phyloP scores from a whole-genome alignment of 2,329 filamentous ascomycete genomes.

The Paecilomyces dactylethromorphus region DNA sequence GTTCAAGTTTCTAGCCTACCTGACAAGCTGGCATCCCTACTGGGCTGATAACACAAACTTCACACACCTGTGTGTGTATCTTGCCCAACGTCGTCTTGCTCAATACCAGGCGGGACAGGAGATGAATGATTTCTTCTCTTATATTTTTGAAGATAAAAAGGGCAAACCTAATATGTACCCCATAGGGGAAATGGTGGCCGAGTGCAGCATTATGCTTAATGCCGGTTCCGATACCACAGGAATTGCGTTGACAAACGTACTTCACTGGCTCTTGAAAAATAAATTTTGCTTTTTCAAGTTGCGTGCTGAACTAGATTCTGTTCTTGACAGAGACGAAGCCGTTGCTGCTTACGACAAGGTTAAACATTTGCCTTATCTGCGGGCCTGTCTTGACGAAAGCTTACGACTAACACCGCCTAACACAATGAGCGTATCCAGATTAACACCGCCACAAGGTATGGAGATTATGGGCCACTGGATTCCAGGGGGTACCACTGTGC shows the following conservation, averaged over 20 bases:
- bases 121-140: slow-evolving; percentile 53
- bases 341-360: slow-evolving; percentile 44
- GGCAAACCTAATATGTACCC: slow-evolving; percentile 43
- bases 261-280: slow-evolving; percentile 48
- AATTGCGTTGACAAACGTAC: slow-evolving; percentile 48
- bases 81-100: too few species aligned
- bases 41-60: slow-evolving; percentile 6
- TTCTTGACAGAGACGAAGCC: slow-evolving; percentile 34
- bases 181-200: slow-evolving; percentile 53
- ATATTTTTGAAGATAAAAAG: slow-evolving; percentile 48
- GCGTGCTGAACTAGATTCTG: slow-evolving; percentile 15
- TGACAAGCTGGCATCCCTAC: background rate
- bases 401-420: slow-evolving; percentile 36
- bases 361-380: slow-evolving; percentile 43
- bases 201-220: slow-evolving; percentile 41
- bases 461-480: slow-evolving; percentile 36
- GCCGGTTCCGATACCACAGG: slow-evolving; percentile 49
- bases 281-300: slow-evolving; percentile 35
- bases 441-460: slow-evolving; percentile 35
- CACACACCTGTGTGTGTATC: too few species aligned
- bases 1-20: background rate
- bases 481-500: slow-evolving; percentile 3
- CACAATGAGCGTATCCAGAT: slow-evolving; percentile 31
- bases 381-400: slow-evolving; percentile 43
- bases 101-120: slow-evolving; percentile 44